A percentile compares a stretch with the other conserved stretches of the same genome.
These are phyloP conservation scores for Lactarius deliciosus DNA, from an alignment of 768 basidiomycete genomes.

Conservation along the genomic window DNA sequence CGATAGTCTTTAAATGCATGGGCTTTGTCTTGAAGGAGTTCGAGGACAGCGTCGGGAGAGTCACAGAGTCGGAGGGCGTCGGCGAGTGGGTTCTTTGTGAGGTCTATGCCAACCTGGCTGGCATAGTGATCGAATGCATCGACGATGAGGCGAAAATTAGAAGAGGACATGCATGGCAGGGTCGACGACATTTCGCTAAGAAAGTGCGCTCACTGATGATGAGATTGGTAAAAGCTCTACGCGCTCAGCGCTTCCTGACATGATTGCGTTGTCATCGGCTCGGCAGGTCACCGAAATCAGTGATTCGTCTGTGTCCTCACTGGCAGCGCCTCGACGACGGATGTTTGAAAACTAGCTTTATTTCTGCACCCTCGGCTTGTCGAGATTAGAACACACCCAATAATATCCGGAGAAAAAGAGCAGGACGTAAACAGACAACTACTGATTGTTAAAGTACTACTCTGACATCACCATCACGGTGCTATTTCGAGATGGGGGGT, in stretches of 20 bases:
- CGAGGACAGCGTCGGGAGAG: not conserved
- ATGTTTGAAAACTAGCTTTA: no score
- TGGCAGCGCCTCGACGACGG: no score
- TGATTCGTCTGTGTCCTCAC: no score
- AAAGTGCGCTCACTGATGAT: not conserved
- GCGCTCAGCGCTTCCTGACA: not conserved
- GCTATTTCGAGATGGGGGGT: not conserved
- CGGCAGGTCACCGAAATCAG: no score
- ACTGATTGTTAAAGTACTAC: no score
- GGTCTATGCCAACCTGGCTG: not conserved
- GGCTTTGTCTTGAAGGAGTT: not conserved
- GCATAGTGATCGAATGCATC: not conserved
- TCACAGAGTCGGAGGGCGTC: not conserved
- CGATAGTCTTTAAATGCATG: not conserved
- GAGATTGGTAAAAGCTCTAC: not conserved
- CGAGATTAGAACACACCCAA: no score
- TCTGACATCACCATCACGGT: not conserved
- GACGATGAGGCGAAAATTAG: not conserved
- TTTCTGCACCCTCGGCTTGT: no score
- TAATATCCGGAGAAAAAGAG: not conserved
- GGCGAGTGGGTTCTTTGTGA: not conserved
- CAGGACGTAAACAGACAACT: not conserved
- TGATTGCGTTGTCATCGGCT: no score
- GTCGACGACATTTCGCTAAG: not conserved
- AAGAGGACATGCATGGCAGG: not conserved